These are phyloP conservation scores for Emericellopsis terricola DNA, from an alignment of 495 filamentous ascomycete genomes.

Conservation along the genomic window DNA sequence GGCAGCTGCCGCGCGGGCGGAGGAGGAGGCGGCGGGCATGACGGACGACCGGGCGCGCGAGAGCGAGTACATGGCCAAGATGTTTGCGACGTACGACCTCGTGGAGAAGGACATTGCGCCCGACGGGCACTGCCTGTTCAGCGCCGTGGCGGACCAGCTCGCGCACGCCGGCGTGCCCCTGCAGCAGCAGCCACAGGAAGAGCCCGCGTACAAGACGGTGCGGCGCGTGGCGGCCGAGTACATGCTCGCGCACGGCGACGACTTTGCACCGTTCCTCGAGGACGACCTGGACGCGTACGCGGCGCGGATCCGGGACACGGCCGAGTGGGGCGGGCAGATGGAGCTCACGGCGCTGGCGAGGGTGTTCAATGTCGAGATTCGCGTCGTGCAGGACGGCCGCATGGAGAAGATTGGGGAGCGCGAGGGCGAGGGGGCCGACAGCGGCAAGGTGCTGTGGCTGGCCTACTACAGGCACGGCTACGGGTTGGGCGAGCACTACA, in stretches of 20 bases:
- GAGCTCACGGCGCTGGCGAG: slow-evolving; percentile 75
- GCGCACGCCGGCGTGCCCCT: slow-evolving; percentile 21
- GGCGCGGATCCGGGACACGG: slow-evolving; percentile 63
- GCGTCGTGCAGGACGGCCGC: slow-evolving; percentile 68
- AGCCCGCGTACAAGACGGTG: slow-evolving; percentile 31
- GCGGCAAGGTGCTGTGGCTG: slow-evolving; percentile 50
- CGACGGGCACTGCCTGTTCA: slow-evolving; percentile 93
- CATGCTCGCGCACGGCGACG: slow-evolving; percentile 30
- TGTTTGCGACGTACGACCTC: slow-evolving; percentile 42
- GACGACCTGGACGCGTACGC: slow-evolving; percentile 61
- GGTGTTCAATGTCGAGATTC: slow-evolving; percentile 65
- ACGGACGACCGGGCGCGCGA: slow-evolving; percentile 61
- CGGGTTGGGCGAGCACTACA: slow-evolving; percentile 93
- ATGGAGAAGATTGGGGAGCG: slow-evolving; percentile 52
- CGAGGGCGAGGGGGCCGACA: slow-evolving; percentile 7
- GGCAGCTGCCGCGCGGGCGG: slow-evolving; percentile 44
- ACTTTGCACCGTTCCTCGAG: slow-evolving; percentile 53
- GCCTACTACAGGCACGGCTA: slow-evolving; percentile 89
- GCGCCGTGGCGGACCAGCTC: slow-evolving; percentile 77
- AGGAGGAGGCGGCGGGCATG: slow-evolving; percentile 53
- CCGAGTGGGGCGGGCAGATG: slow-evolving; percentile 91
- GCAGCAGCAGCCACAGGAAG: slow-evolving; percentile 4
- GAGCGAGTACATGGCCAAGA: slow-evolving; percentile 43
- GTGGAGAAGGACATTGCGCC: slow-evolving; percentile 66
- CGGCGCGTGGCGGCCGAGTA: slow-evolving; percentile 37